Conservation (phyloP, 2,329 filamentous ascomycete species). For the Colletotrichum endophyticum region DNA sequence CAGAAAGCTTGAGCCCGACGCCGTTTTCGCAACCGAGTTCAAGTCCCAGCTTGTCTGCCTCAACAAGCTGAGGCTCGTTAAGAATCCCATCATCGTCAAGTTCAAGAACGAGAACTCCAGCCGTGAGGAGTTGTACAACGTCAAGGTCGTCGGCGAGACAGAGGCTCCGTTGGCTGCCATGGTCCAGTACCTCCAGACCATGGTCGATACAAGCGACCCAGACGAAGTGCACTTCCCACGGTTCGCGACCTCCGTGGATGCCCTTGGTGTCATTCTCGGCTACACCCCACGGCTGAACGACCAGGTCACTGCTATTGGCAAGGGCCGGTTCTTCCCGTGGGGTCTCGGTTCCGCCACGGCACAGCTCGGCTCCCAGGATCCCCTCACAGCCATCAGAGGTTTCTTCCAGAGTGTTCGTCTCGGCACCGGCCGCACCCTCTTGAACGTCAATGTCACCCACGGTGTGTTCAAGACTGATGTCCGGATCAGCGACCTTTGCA, state of each 20-base stretch:
- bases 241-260: conserved; percentile 52
- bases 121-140: conserved; percentile 38
- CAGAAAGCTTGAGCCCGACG: conserved; percentile 28
- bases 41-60: conserved; percentile 52
- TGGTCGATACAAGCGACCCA: conserved; percentile 38
- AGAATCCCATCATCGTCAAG: conserved; percentile 36
- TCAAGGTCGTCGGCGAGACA: conserved; percentile 45
- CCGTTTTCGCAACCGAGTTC: conserved; percentile 52
- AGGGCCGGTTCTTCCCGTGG: conserved; percentile 54
- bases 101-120: conserved; percentile 36
- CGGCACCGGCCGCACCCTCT: conserved; percentile 56
- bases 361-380: conserved; percentile 30
- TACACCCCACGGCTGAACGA: conserved; percentile 42
- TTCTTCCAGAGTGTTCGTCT: conserved; percentile 61
- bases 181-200: conserved; percentile 48
- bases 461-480: conserved; percentile 53
- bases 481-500: conserved; percentile 28
- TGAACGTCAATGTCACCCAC: conserved; percentile 62
- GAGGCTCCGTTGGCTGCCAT: conserved; percentile 44
- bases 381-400: conserved; percentile 51
- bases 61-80: conserved; percentile 37
- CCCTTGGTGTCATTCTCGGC: conserved; percentile 57
- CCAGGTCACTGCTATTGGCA: conserved; percentile 46
- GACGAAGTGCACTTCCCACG: conserved; percentile 49
- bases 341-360: conserved; percentile 29